Base-by-base conservation (phyloP, 2,329 filamentous ascomycete genomes). In the Neonectria hederae region DNA sequence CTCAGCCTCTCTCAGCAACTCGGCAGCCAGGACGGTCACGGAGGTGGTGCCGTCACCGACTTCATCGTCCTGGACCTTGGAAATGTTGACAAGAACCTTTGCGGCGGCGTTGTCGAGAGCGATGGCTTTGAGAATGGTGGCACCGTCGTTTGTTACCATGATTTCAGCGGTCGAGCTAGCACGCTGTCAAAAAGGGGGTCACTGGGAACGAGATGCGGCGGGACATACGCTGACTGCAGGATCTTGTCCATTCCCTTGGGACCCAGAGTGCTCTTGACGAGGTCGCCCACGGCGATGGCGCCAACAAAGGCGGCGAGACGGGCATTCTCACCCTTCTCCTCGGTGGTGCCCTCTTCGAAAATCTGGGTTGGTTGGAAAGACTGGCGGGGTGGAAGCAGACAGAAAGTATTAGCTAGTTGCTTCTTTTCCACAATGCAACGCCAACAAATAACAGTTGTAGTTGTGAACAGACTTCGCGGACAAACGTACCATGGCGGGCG, bases 191-290 rank as follows among this genome's bases (percentile, higher is more conserved):
- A 63, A 40, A 63, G 66, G 58, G 58, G 48, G 63, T 63, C 35
- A 32, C 49, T 61, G 60, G 64, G 46, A 59, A 43, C 52, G 57
- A 49, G 48, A 52, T 48, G 58, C 42, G 60, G 57, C 60, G 60
- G 59, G 65, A 87, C 91, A 69, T 89, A 96, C 92, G 93, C 94
- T 79, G 94, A 97, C 81, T 97, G 94, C 77, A 97, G 84, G 79
- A 97, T 97, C 86, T 97, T 97, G 86, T 98, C 96, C 94, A 98
- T 98, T 73, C 96, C 96, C 84, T 98, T 98, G 40, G 96, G 96
- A 7, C 96, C 96, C 35, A 99, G 84, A 11, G 96, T 98, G 80
- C 93, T 97, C 87, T 99, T 99, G 58, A 99, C 96, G 72, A 99
- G 83, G 76, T 99, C 96, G 58, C 96, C 96, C 51, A 99, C 96